Evolutionary conservation across 2,329 filamentous ascomycete genomes (phyloP), one percentile per base, ranked within the genome.

Genomic region (Kalmusia sp.): DNA sequence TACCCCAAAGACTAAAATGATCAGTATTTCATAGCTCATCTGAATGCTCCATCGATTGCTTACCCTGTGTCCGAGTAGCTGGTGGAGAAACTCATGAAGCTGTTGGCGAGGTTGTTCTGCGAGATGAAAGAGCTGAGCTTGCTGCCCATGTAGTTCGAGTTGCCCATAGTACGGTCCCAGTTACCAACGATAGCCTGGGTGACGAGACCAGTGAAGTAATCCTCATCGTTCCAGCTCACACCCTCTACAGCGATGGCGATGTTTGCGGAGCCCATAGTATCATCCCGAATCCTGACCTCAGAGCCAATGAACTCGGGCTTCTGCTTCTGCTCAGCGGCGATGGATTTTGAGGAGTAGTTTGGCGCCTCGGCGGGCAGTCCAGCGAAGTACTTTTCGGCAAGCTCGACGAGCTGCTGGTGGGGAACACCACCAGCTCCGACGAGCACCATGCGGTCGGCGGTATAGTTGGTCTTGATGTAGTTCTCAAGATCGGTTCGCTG

Each of bases 381-480:
- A 70, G 88, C 82, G 78, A 99, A 98, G 86, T 98, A 86, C 86
- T 97, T 91, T 83, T 99, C 93, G 65, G 95, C 95, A 64, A 99
- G 88, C 74, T 93, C 89, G 70, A 99, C 95, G 57, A 99, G 88
- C 82, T 96, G 85, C 75, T 93, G 85, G 80, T 99, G 95, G 64
- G 93, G 92, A 62, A 99, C 84, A 69, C 95, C 95, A 78, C 95
- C 95, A 64, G 95, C 89, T 75, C 93, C 93, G 67, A 97, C 95
- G 41, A 99, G 89, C 63, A 99, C 93, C 93, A 99, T 99, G 78
- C 96, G 93, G 82, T 99, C 95, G 64, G 95, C 93, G 54, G 93
- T 97, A 86, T 99, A 99, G 87, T 99, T 99, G 82, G 87, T 95
- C 86, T 96, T 96, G 86, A 99, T 98, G 83, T 99, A 99, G 83